Conservation (phyloP, 148 eudicot species). For the Camellia japonica region DNA sequence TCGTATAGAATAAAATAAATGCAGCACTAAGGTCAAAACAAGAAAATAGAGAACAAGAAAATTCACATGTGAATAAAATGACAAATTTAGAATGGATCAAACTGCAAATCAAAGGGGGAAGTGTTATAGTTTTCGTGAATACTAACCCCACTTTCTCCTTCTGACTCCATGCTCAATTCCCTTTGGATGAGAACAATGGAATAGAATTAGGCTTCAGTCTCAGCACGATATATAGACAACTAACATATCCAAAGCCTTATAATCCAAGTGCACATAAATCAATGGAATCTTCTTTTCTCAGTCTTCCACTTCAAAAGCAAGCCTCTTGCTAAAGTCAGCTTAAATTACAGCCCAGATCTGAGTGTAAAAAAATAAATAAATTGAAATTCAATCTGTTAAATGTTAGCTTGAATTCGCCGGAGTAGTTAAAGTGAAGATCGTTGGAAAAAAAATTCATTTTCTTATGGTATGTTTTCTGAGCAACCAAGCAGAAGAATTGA, state of each 20-base stretch:
- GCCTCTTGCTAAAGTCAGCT: background rate
- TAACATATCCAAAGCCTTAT: conserved; percentile 13
- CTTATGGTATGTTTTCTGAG: background rate
- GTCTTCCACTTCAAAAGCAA: conserved; percentile 7
- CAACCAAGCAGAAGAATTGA: background rate
- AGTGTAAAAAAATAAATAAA: background rate
- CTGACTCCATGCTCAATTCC: conserved; percentile 37
- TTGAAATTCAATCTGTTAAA: background rate
- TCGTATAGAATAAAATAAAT: background rate
- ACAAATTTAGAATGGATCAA: background rate
- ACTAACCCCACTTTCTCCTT: conserved; percentile 53
- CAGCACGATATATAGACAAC: conserved; percentile 2
- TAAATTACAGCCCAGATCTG: conserved; percentile 14
- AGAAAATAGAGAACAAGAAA: background rate
- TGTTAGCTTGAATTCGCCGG: background rate
- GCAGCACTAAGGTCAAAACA: background rate
- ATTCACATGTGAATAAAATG: too few relatives aligned
- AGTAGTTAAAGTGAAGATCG: background rate
- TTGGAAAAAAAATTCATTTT: background rate
- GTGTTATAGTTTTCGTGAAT: background rate
- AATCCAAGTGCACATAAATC: background rate
- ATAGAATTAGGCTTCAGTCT: conserved; percentile 13
- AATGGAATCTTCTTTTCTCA: conserved; percentile 7
- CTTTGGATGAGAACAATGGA: conserved; percentile 7
- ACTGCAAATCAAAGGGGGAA: background rate